These are phyloP conservation scores for Smittium culicis DNA, from an alignment of 371 early-diverging fungal species.

Conservation along the genomic window DNA sequence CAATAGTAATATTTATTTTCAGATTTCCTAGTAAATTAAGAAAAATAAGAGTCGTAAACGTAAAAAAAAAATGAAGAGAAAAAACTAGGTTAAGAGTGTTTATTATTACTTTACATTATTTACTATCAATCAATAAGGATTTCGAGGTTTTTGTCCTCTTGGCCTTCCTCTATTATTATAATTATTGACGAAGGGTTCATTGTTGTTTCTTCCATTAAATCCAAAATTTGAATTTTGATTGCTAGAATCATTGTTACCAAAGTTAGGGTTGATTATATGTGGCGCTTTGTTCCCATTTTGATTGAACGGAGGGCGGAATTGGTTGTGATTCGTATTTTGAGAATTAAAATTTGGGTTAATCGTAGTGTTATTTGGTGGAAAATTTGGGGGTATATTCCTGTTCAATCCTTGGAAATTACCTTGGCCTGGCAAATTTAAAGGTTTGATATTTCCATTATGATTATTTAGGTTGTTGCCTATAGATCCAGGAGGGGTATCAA, in stretches of 20 bases:
- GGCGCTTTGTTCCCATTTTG: no score
- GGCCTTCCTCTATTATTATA: background rate
- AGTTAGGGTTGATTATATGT: no score
- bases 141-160: background rate
- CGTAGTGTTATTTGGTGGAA: no score
- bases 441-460: background rate
- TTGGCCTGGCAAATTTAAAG: background rate
- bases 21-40: no score
- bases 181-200: background rate
- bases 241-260: no score
- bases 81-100: background rate
- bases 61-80: background rate
- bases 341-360: no score
- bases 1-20: no score
- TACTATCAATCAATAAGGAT: background rate
- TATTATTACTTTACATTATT: background rate
- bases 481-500: background rate
- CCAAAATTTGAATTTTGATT: background rate
- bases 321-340: no score
- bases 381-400: background rate
- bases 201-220: background rate
- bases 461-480: background rate
- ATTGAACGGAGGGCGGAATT: no score
- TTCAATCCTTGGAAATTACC: background rate
- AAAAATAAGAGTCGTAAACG: no score